Conservation (phyloP, 441 rosid species). For the Raphanus hybrid region DNA sequence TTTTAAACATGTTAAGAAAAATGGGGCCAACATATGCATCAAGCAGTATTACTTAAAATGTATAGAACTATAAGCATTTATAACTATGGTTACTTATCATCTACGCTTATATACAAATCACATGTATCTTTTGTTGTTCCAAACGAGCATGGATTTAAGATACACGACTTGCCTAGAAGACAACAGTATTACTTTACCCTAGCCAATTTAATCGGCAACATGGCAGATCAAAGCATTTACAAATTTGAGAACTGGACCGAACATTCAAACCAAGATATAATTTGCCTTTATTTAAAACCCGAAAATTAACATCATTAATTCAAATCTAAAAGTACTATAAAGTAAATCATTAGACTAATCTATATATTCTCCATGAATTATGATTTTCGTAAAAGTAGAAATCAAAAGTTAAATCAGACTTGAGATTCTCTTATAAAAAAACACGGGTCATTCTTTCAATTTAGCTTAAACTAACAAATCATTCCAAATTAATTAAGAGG, state of each 20-base stretch:
- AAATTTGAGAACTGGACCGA: background rate
- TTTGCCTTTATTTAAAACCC: background rate
- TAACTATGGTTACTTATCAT: conserved; percentile 2
- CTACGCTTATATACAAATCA: background rate
- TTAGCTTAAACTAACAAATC: background rate
- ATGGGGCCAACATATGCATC: background rate
- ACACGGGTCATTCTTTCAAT: background rate
- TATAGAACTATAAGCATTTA: background rate
- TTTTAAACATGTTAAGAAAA: background rate
- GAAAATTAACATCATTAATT: background rate
- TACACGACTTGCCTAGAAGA: conserved; percentile 4
- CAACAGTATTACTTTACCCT: background rate
- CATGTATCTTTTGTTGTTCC: conserved; percentile 8
- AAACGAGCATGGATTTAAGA: background rate
- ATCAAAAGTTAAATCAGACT: background rate
- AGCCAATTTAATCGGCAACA: conserved; percentile 4
- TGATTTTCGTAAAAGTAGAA: background rate
- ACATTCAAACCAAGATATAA: background rate
- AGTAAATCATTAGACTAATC: background rate
- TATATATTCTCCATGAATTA: background rate
- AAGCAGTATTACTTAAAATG: background rate
- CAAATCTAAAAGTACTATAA: background rate
- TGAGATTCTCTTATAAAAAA: background rate
- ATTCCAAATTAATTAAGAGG: background rate
- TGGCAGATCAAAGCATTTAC: background rate